Evolutionary conservation across 306 rosid species (phyloP).

Genomic region (Albizia julibrissin): DNA sequence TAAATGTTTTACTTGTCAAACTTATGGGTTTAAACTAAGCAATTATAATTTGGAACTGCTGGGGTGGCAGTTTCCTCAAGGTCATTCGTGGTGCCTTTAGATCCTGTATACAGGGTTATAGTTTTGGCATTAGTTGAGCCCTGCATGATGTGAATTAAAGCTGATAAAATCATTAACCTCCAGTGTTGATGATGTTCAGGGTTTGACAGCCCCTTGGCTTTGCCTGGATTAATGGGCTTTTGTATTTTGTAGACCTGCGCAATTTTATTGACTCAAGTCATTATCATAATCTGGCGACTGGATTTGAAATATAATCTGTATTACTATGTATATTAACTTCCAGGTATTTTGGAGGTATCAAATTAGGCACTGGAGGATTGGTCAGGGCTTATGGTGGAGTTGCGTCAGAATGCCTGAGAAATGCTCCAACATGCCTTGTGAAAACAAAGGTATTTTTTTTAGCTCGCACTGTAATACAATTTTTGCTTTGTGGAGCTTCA

Average conservation of each 20-base stretch:
- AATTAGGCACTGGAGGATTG: slow-evolving; percentile 88
- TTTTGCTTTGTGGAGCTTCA: slow-evolving; percentile 7
- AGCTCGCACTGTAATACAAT: slow-evolving; percentile 20
- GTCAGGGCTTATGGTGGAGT: slow-evolving; percentile 98
- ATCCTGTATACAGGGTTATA: not conserved
- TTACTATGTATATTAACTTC: slow-evolving; percentile 18
- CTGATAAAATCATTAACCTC: not conserved
- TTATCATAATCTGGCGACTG: slow-evolving; percentile 19
- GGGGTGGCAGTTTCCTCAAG: not conserved
- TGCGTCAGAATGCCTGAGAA: slow-evolving; percentile 83
- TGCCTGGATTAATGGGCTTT: not conserved
- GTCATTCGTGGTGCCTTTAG: not conserved
- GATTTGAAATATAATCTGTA: slow-evolving; percentile 21
- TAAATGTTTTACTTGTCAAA: not conserved
- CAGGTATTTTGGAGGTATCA: slow-evolving; percentile 91
- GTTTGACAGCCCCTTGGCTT: not conserved
- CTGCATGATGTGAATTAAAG: not conserved
- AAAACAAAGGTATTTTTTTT: slow-evolving; percentile 73
- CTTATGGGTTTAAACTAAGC: not conserved
- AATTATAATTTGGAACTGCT: not conserved
- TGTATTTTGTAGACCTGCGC: not conserved
- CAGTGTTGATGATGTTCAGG: not conserved
- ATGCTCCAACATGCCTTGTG: slow-evolving; percentile 73
- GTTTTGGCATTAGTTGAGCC: not conserved
- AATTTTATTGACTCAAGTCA: not conserved